A percentile compares a stretch with the other conserved stretches of the same genome.
These are phyloP conservation scores for Nicotiana otophora DNA, from an alignment of 257 asterid species.

Conservation along the genomic window DNA sequence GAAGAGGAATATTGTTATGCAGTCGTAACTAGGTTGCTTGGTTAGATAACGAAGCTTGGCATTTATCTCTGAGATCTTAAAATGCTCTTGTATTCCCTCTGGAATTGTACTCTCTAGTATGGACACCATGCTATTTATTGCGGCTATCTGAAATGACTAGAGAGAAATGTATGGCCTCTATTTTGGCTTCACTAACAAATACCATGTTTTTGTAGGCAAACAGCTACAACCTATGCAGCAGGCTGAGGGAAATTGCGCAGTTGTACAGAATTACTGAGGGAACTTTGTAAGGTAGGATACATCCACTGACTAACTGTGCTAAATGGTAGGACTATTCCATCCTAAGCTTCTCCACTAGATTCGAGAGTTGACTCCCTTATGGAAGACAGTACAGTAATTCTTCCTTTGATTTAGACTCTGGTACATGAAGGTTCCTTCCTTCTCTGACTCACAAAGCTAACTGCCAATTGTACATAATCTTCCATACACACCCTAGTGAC, in stretches of 20 bases:
- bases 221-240: neutral
- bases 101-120: neutral
- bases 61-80: neutral
- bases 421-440: neutral
- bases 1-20: neutral
- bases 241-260: slow-evolving; percentile 2
- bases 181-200: neutral
- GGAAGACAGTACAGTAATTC: neutral
- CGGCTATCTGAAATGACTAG: slow-evolving; percentile 1
- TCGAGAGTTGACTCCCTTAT: neutral
- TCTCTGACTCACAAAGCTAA: neutral
- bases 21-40: neutral
- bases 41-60: neutral
- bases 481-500: neutral
- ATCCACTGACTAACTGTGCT: neutral
- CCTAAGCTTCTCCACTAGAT: neutral
- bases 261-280: slow-evolving; percentile 6
- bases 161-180: neutral
- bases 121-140: neutral
- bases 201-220: neutral
- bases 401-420: slow-evolving; percentile 4
- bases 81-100: neutral
- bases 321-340: neutral
- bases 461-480: neutral
- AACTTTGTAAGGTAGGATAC: slow-evolving; percentile 9